Base-by-base conservation (phyloP, 2,329 filamentous ascomycete species). In the Aspergillus latus region DNA sequence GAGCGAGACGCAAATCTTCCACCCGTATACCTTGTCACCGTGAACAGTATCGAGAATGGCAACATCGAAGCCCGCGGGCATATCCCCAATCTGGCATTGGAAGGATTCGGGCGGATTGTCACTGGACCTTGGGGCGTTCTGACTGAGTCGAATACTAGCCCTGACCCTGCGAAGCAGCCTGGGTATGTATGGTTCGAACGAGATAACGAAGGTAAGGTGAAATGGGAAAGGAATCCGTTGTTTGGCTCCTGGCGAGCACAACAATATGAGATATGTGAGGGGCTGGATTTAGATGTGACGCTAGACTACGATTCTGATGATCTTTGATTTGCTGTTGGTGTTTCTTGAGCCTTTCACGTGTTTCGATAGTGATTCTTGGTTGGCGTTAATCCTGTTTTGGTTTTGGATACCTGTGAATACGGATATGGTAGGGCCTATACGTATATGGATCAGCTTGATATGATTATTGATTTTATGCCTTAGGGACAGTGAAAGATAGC, bases 131-230 rank as follows among this genome's bases (percentile, higher is more conserved):
- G 57, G 59, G 62, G 59, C 10, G 56, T 62, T 13, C 47, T 58
- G 21, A 44, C 56, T 4, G 26, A 51, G 15, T 48, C 44, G 3
- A 53, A 58, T 46, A 51, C 52, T 7, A 59, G 47, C 1, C 49
- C 59, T 15, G 54, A 56, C 4, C 10, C 45, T 0, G 51, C 59
- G 30, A 50, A 64, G 6, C 57, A 63, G 30, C 71, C 69, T 1
- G 73, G 68, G 1, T 77, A 77, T 64, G 72, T 76, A 4, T 73
- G 71, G 54, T 77, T 77, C 55, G 70, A 75, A 29, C 68, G 66
- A 54, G 70, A 74, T 48, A 62, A 62, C 2, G 66, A 74, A 30
- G 67, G 69, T 1, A 65, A 60, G 39, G 67, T 68, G 11, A 65
- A 63, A 49, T 73, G 70, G 68, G 61, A 63, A 11, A 58, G 60